These are phyloP conservation scores for Aspergillus fischeri DNA, from an alignment of 2,329 filamentous ascomycete genomes.

Conservation along the genomic window DNA sequence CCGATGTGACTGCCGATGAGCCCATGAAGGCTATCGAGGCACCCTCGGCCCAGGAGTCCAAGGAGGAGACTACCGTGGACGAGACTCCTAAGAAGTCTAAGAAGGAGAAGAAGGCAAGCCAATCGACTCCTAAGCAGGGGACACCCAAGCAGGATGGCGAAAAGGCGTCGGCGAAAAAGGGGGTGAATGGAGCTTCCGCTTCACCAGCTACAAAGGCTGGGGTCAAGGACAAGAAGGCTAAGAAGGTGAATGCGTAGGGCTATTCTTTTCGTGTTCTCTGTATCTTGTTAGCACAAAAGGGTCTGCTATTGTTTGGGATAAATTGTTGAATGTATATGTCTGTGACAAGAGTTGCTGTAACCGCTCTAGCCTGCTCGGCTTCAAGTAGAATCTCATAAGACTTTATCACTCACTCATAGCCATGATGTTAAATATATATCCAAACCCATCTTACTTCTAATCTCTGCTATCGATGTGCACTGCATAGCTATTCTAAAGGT, in stretches of 20 bases:
- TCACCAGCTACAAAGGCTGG: conserved; percentile 25
- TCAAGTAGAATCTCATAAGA: background rate
- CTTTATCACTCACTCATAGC: background rate
- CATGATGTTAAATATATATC: background rate
- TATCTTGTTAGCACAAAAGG: conserved; percentile 9
- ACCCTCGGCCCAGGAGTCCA: conserved; percentile 18
- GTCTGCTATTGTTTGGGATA: conserved; percentile 3
- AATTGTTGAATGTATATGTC: conserved; percentile 12
- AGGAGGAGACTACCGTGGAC: conserved; percentile 19
- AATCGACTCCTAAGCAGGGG: conserved; percentile 16
- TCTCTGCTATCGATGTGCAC: background rate
- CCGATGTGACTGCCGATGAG: conserved; percentile 22
- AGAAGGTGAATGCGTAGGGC: conserved; percentile 19
- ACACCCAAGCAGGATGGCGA: conserved; percentile 18
- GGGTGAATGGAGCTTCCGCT: conserved; percentile 2
- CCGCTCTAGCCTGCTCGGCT: background rate
- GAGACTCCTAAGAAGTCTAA: conserved; percentile 34
- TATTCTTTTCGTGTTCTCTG: background rate
- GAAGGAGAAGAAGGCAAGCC: conserved; percentile 29
- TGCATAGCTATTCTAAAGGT: background rate
- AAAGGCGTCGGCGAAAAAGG: conserved; percentile 1
- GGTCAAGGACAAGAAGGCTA: conserved; percentile 29
- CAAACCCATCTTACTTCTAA: background rate
- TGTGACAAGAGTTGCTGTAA: background rate
- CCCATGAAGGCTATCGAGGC: conserved; percentile 28